Evolutionary conservation across 177 flowering plant species (phyloP).

Genomic region (Vitis hybrid): DNA sequence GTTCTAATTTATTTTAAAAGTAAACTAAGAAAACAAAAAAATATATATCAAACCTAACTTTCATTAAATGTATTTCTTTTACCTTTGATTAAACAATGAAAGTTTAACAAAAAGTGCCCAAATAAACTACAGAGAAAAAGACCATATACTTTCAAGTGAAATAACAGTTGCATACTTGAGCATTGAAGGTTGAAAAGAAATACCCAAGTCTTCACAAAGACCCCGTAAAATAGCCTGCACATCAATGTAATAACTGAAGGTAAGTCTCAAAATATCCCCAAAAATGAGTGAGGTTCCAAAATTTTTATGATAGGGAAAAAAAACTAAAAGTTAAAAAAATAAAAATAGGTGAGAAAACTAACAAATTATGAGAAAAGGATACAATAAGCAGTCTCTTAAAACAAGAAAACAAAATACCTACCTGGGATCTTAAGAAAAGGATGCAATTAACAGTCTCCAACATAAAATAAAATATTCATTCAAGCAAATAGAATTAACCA

Average conservation of each 20-base stretch:
- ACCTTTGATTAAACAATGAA: neutral
- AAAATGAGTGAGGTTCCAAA: neutral
- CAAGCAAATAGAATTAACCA: neutral
- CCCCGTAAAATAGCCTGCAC: constrained; percentile 68
- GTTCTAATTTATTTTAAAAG: no score
- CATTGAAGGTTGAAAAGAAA: constrained; percentile 82
- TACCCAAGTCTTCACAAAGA: constrained; percentile 78
- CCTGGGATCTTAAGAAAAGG: no score
- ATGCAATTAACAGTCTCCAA: no score
- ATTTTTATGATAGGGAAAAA: neutral
- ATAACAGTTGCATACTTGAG: constrained; percentile 55
- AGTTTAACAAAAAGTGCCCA: neutral
- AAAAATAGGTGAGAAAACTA: no score
- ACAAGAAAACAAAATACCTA: no score
- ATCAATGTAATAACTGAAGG: constrained; percentile 2
- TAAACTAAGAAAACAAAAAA: neutral
- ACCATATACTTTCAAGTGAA: neutral
- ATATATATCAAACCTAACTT: neutral
- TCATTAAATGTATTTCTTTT: neutral
- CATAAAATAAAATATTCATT: no score
- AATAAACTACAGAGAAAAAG: neutral
- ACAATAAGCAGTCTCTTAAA: neutral
- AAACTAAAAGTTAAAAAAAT: no score
- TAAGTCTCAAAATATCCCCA: neutral
- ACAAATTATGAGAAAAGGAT: neutral